These are phyloP conservation scores for Cutaneotrichosporon sp. DNA, from an alignment of 1,284 basidiomycete genomes.

Conservation along the genomic window DNA sequence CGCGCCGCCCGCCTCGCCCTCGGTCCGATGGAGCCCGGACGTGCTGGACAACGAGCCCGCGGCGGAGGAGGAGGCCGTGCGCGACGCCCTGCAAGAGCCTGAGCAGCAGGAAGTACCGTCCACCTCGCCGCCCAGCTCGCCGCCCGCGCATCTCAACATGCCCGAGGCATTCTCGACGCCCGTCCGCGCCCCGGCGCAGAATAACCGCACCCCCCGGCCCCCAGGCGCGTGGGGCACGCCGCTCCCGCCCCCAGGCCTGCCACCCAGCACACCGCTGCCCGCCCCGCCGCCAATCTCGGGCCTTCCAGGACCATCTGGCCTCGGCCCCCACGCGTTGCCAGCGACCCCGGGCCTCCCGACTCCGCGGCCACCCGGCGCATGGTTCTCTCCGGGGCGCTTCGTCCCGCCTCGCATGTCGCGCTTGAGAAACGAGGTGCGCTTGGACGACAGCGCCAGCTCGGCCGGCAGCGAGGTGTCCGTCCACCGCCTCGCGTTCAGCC, in stretches of 20 bases:
- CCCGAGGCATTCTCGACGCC: background rate
- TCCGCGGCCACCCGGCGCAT: slow-evolving; percentile 36
- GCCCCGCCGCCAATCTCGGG: background rate
- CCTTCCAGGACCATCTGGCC: background rate
- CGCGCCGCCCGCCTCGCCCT: background rate
- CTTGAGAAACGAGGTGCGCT: slow-evolving; percentile 22
- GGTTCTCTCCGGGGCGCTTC: slow-evolving; percentile 15
- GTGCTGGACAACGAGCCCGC: slow-evolving; percentile 7
- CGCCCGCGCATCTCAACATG: slow-evolving; percentile 9
- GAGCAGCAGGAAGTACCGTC: background rate
- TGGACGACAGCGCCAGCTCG: slow-evolving; percentile 22
- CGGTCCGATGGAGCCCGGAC: slow-evolving; percentile 11
- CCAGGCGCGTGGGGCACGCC: slow-evolving; percentile 9
- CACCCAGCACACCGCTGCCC: background rate
- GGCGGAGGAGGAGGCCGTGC: background rate
- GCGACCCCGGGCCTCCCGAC: slow-evolving; percentile 15
- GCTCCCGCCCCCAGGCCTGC: background rate
- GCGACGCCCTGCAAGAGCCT: background rate
- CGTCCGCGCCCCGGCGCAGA: background rate
- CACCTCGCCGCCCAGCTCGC: slow-evolving; percentile 6
- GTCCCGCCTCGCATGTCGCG: slow-evolving; percentile 16
- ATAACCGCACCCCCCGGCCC: slow-evolving; percentile 12
- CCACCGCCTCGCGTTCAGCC: slow-evolving; percentile 1
- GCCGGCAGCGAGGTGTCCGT: slow-evolving; percentile 9
- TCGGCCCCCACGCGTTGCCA: background rate